These are phyloP conservation scores for Thelonectria discophora DNA, from an alignment of 2,329 filamentous ascomycete species.

Conservation along the genomic window DNA sequence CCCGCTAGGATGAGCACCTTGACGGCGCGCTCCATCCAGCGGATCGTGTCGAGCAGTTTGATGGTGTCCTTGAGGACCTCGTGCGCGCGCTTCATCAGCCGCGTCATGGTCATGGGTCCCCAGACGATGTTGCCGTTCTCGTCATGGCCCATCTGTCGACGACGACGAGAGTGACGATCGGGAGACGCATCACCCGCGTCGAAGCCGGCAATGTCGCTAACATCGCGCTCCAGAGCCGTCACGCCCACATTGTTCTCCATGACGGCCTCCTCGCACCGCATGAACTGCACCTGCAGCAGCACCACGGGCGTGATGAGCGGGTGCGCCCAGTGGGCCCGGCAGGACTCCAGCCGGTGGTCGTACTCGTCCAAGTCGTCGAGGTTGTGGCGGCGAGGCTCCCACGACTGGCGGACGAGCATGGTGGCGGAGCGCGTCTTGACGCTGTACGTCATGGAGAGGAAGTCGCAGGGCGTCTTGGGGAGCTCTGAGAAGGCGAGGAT, in stretches of 20 bases:
- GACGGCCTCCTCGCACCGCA: slow-evolving; percentile 55
- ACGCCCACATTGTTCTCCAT: slow-evolving; percentile 55
- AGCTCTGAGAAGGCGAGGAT: slow-evolving; percentile 57
- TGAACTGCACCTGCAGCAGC: slow-evolving; percentile 57
- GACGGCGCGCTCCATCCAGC: slow-evolving; percentile 58
- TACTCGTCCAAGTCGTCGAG: slow-evolving; percentile 57
- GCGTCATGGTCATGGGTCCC: slow-evolving; percentile 55
- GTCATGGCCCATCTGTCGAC: slow-evolving; percentile 36
- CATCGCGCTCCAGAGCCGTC: slow-evolving; percentile 52
- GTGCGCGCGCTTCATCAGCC: slow-evolving; percentile 58
- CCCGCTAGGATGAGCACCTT: slow-evolving; percentile 55
- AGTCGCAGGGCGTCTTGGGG: slow-evolving; percentile 56
- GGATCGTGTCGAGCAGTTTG: slow-evolving; percentile 55
- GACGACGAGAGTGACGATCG: slow-evolving; percentile 25
- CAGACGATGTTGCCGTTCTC: slow-evolving; percentile 42
- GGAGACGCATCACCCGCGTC: slow-evolving; percentile 43
- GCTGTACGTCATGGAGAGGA: slow-evolving; percentile 57
- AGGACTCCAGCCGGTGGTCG: slow-evolving; percentile 55
- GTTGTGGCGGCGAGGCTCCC: slow-evolving; percentile 52
- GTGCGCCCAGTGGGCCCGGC: slow-evolving; percentile 55
- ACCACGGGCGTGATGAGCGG: slow-evolving; percentile 56
- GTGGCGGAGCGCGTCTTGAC: slow-evolving; percentile 51
- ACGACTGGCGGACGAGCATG: slow-evolving; percentile 55
- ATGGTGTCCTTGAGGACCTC: slow-evolving; percentile 57
- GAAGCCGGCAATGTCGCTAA: slow-evolving; percentile 54